A percentile compares a stretch with the other conserved stretches of the same genome.
These are phyloP conservation scores for Amphicarpaea edgeworthii DNA, from an alignment of 306 rosid genomes.

Conservation along the genomic window DNA sequence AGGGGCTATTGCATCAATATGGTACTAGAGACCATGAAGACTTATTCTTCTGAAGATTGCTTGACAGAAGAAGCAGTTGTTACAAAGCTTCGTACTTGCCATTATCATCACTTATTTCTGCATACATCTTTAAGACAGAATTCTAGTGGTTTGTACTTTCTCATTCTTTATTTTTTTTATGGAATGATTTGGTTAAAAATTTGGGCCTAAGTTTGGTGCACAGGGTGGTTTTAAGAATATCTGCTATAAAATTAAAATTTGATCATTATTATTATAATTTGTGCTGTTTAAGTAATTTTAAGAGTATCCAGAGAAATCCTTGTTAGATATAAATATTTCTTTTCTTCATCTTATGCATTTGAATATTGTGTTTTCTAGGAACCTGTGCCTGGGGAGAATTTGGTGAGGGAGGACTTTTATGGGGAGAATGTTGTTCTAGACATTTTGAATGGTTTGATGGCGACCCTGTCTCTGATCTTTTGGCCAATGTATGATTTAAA, in stretches of 20 bases:
- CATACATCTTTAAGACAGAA: constrained; percentile 78
- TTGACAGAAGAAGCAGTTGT: constrained; percentile 95
- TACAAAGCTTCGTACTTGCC: constrained; percentile 93
- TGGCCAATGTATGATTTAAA: constrained; percentile 66
- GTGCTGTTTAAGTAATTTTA: background rate
- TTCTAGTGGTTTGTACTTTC: constrained; percentile 69
- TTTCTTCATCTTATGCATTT: background rate
- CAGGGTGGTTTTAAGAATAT: background rate
- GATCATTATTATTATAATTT: background rate
- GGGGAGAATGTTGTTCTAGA: constrained; percentile 93
- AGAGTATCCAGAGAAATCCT: background rate
- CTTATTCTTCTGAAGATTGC: constrained; percentile 82
- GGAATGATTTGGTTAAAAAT: background rate
- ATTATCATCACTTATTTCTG: constrained; percentile 83
- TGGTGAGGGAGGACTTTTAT: constrained; percentile 95
- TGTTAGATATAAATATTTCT: background rate
- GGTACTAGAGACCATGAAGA: constrained; percentile 92
- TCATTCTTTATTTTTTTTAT: background rate
- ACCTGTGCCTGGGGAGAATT: constrained; percentile 87
- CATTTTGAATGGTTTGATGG: constrained; percentile 97
- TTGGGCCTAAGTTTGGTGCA: background rate
- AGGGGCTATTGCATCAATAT: constrained; percentile 89
- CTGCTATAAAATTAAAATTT: background rate
- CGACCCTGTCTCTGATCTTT: constrained; percentile 67
- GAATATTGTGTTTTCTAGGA: constrained; percentile 58